Conservation (phyloP, 2,329 filamentous ascomycete genomes). For the Thielaviopsis ethacetica region DNA sequence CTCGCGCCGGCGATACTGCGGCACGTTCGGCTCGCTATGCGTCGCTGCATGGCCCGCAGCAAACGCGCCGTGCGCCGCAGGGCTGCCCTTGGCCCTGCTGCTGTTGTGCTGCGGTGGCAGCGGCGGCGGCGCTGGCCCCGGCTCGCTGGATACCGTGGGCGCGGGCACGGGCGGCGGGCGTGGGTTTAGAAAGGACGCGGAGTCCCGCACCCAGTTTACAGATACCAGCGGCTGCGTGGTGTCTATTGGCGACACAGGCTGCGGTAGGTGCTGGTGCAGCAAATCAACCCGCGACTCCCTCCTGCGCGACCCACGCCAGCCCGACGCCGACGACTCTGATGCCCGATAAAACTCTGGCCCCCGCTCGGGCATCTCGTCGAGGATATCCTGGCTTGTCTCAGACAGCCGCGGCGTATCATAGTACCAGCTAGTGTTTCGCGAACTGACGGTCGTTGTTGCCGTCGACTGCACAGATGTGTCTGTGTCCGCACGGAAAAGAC, state of each 20-base stretch:
- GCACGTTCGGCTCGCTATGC: constrained; percentile 46
- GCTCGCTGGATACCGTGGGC: too few relatives aligned
- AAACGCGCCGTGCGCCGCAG: too few relatives aligned
- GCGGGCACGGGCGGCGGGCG: not conserved
- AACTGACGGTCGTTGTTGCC: not conserved
- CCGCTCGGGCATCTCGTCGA: not conserved
- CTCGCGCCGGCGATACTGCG: constrained; percentile 29
- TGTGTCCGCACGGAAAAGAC: not conserved
- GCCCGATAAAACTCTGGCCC: too few relatives aligned
- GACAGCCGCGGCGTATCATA: not conserved
- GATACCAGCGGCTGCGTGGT: not conserved
- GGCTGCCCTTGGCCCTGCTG: constrained; percentile 25
- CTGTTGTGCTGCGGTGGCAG: too few relatives aligned
- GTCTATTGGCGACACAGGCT: constrained; percentile 36
- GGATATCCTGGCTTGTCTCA: not conserved
- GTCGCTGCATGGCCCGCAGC: constrained; percentile 43
- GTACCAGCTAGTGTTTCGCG: not conserved
- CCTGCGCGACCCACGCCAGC: not conserved
- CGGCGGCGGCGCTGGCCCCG: too few relatives aligned
- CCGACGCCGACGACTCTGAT: not conserved
- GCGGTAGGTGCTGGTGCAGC: constrained; percentile 33
- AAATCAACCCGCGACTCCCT: constrained; percentile 34
- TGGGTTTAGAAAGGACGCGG: not conserved
- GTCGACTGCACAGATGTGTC: not conserved
- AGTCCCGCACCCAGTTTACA: not conserved